Conservation (phyloP, 768 basidiomycete species). For the Mycena latifolia region DNA sequence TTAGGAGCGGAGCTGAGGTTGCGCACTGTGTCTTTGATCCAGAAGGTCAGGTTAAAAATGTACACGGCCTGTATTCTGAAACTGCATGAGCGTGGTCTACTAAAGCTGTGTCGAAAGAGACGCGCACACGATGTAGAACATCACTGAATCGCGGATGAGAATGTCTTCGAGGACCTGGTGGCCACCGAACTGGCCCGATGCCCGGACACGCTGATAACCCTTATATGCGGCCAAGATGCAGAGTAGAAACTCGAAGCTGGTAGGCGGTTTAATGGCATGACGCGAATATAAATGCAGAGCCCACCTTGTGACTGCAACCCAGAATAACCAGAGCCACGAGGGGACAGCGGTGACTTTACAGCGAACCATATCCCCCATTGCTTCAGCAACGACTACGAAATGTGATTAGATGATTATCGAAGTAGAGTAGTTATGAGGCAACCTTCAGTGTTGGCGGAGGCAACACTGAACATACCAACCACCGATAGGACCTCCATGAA, state of each 20-base stretch:
- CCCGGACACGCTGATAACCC: slow-evolving; percentile 16
- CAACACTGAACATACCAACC: slow-evolving; percentile 20
- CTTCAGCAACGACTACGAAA: slow-evolving; percentile 19
- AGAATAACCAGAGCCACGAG: slow-evolving; percentile 23
- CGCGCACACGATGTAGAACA: slow-evolving; percentile 24
- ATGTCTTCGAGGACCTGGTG: slow-evolving; percentile 21
- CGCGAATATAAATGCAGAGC: neutral
- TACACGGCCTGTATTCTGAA: slow-evolving; percentile 13
- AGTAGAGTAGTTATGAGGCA: neutral
- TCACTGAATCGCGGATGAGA: slow-evolving; percentile 25
- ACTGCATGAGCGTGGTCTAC: neutral
- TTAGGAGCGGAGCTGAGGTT: neutral
- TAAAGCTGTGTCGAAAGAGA: neutral
- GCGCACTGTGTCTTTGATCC: slow-evolving; percentile 7
- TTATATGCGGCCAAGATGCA: slow-evolving; percentile 27
- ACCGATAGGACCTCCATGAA: slow-evolving; percentile 20
- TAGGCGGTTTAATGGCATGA: neutral
- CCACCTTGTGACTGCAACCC: slow-evolving; percentile 14
- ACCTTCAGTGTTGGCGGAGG: slow-evolving; percentile 1
- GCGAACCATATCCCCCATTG: slow-evolving; percentile 10
- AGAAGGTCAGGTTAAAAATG: slow-evolving; percentile 6
- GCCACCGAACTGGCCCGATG: neutral
- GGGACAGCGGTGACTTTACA: slow-evolving; percentile 21
- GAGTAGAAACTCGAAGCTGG: slow-evolving; percentile 25
- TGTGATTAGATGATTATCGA: neutral